These are phyloP conservation scores for Auriscalpium orientale DNA, from an alignment of 768 basidiomycete genomes.

Conservation along the genomic window DNA sequence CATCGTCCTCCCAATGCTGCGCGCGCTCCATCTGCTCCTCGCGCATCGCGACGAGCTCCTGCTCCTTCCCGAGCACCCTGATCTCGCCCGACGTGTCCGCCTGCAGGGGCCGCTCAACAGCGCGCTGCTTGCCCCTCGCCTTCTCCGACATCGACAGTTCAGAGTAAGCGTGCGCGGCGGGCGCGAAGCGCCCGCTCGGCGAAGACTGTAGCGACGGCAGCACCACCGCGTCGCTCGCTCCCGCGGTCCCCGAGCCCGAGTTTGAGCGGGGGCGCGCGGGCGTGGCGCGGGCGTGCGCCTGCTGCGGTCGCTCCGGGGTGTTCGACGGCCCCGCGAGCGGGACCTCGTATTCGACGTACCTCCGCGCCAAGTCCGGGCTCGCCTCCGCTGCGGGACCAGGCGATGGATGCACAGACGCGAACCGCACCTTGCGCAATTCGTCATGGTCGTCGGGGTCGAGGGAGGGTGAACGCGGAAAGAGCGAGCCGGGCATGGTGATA, in stretches of 20 bases:
- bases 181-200: constrained; percentile 13
- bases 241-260: no score
- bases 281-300: neutral
- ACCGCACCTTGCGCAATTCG: constrained; percentile 34
- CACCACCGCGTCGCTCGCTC: constrained; percentile 27
- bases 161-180: neutral
- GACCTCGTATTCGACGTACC: constrained; percentile 5
- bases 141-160: neutral
- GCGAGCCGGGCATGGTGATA: constrained; percentile 70
- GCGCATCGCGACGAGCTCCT: constrained; percentile 49
- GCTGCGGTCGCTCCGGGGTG: neutral
- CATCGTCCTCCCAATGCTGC: constrained; percentile 32
- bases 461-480: constrained; percentile 70
- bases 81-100: constrained; percentile 37
- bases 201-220: constrained; percentile 37
- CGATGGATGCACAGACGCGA: constrained; percentile 12
- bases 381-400: neutral
- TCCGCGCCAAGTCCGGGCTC: constrained; percentile 1
- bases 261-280: neutral
- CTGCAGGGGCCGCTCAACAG: constrained; percentile 8
- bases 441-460: constrained; percentile 34
- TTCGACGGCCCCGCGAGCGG: constrained; percentile 7
- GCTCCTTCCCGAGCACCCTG: constrained; percentile 51
- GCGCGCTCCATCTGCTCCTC: constrained; percentile 44
- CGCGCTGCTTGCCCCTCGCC: neutral